Conservation (phyloP, 1,139 yeast genomes). For the Candida sp. region DNA sequence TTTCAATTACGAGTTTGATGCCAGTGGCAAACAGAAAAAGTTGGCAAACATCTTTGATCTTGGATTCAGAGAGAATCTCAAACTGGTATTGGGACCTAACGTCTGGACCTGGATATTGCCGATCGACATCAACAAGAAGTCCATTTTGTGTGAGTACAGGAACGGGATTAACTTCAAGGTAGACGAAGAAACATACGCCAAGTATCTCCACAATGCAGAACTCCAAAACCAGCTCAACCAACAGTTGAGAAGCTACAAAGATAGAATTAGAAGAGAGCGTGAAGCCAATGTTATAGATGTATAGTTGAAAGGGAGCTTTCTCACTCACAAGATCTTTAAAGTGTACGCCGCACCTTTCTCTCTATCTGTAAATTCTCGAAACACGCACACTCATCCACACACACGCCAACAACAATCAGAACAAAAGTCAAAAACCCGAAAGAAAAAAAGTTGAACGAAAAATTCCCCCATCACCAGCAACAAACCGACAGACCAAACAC, state of each 20-base stretch:
- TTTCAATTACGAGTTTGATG: constrained; percentile 42
- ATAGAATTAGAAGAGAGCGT: constrained; percentile 23
- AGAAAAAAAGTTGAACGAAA: constrained; percentile 1
- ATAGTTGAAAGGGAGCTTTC: not conserved
- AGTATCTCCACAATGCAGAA: constrained; percentile 44
- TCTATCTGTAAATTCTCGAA: not conserved
- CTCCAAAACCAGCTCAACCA: constrained; percentile 52
- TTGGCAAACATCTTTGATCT: constrained; percentile 77
- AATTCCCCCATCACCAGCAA: not conserved
- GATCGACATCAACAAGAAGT: constrained; percentile 29
- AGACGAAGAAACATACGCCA: constrained; percentile 44
- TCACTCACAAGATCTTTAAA: not conserved
- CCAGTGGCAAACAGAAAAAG: constrained; percentile 29
- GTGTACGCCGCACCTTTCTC: not conserved
- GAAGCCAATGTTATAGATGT: constrained; percentile 8
- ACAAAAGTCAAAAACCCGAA: constrained; percentile 1
- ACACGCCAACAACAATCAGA: not conserved
- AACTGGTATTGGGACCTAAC: constrained; percentile 69
- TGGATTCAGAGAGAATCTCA: constrained; percentile 67
- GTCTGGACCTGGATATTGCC: constrained; percentile 80
- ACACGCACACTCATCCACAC: not conserved
- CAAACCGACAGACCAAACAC: not conserved
- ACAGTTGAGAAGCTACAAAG: constrained; percentile 40
- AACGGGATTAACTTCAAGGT: constrained; percentile 59
- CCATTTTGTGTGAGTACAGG: constrained; percentile 27